Evolutionary conservation across 768 basidiomycete species (phyloP).

Genomic region (Hygrocybe punicea): DNA sequence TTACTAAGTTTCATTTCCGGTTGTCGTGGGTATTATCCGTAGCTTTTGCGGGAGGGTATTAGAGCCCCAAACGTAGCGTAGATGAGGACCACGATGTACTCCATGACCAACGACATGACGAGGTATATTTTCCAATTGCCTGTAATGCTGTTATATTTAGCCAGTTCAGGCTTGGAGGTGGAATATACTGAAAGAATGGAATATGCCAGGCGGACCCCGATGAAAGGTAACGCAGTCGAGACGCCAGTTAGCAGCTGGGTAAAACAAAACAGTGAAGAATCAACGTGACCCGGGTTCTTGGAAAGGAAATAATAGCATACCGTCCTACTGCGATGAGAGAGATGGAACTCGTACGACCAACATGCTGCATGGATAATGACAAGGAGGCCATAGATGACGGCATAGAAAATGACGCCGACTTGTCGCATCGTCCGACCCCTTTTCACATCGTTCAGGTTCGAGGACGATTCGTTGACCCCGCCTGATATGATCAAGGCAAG

Average conservation of each 20-base stretch:
- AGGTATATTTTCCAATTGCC: slow-evolving; percentile 60
- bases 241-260: slow-evolving; percentile 55
- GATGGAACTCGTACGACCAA: slow-evolving; percentile 46
- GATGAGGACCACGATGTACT: slow-evolving; percentile 48
- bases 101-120: slow-evolving; percentile 57
- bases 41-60: not conserved
- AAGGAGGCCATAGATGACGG: slow-evolving; percentile 39
- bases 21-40: not conserved
- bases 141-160: slow-evolving; percentile 53
- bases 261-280: not conserved
- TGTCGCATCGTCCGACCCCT: slow-evolving; percentile 38
- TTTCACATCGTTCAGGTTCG: slow-evolving; percentile 36
- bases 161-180: slow-evolving; percentile 43
- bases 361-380: slow-evolving; percentile 41
- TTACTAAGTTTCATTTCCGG: not conserved
- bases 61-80: slow-evolving; percentile 42
- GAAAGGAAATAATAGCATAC: slow-evolving; percentile 29
- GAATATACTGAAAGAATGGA: slow-evolving; percentile 58
- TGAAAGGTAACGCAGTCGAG: slow-evolving; percentile 54
- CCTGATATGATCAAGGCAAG: slow-evolving; percentile 46
- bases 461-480: slow-evolving; percentile 30
- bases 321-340: slow-evolving; percentile 45
- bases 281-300: not conserved
- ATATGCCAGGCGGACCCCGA: slow-evolving; percentile 57
- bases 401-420: slow-evolving; percentile 43